Base-by-base conservation (phyloP, 805 yeast genomes). In the Lipomyces sp. region DNA sequence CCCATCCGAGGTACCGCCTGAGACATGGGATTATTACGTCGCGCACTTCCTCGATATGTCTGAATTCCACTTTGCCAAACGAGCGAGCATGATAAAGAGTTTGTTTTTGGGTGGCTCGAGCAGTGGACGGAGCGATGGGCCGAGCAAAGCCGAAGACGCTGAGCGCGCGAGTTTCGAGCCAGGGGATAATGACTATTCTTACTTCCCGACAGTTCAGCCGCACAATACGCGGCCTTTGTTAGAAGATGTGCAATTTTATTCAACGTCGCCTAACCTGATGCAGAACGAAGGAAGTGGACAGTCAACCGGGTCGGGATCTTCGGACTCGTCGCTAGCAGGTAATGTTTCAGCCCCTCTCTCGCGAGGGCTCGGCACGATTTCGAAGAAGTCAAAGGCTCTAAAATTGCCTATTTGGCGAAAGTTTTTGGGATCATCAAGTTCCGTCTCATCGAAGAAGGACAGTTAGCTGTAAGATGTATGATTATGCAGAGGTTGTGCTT, bases 391-490 rank as follows among this genome's bases (percentile, higher is more conserved):
- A 5, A 62, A 63, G 50, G 57, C 62, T 18, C 45, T 65, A 30
- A 50, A 37, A n/a, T 39, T 65, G 10, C 69, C 55, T 24, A 30
- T 62, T 2, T 63, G 57, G 64, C 60, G 64, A 3, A 62, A 59
- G 34, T 45, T 65, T 18, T 39, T 65, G 45, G 68, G 68, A 29
- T 10, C 54, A 34, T 51, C 54, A n/a, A 29, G 34, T 29, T 84
- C 85, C 37, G 76, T 78, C 29, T 67, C 73, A 4, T 51, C 54
- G 1, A 24, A 24, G 54, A 51, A 51, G 54, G 32, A 51, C 34
- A 32, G 29, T 51, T 32, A 51, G 7, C 11, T 11, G 29, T 24
- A 51, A 34, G 10, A 24, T 29, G 54, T 51, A 51, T 51, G 54
- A 51, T 29, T 51, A 32, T 51, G 29, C n/a, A 34, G 29, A 10